Conservation (phyloP, 202 grass and related monocot species). For the Schoenoplectus triqueter region DNA sequence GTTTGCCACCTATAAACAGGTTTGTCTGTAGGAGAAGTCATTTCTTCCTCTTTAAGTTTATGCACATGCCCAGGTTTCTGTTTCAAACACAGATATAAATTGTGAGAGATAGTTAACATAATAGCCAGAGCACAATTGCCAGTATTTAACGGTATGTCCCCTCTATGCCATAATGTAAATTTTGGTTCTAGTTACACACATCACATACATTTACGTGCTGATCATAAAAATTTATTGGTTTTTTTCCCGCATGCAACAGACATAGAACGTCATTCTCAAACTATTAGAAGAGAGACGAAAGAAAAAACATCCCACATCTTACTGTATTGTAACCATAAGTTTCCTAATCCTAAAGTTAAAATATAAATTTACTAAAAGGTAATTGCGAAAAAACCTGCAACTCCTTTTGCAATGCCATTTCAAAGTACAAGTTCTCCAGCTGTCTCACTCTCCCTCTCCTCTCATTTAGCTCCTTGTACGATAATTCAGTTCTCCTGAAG, state of each 20-base stretch:
- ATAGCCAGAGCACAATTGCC: conserved; percentile 13
- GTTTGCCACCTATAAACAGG: conserved; percentile 84
- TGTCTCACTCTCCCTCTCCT: conserved; percentile 72
- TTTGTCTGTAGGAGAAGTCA: conserved; percentile 45
- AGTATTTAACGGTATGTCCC: conserved; percentile 25
- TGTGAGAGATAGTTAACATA: not conserved
- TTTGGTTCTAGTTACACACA: not conserved
- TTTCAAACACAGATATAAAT: conserved; percentile 38
- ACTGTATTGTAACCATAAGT: not conserved
- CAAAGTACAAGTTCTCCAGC: conserved; percentile 80
- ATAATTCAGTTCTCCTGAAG: conserved; percentile 64
- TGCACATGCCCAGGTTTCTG: conserved; percentile 88
- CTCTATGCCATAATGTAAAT: not conserved
- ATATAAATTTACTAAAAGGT: not conserved
- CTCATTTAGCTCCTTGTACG: conserved; percentile 81
- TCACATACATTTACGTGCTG: too few relatives aligned
- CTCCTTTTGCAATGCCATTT: conserved; percentile 94
- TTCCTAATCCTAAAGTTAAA: not conserved
- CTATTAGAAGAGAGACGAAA: conserved; percentile 6
- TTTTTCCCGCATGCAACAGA: not conserved
- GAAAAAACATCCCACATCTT: not conserved
- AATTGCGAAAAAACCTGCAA: conserved; percentile 54
- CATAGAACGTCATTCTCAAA: conserved; percentile 8
- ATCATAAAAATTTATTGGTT: not conserved
- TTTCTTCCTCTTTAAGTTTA: conserved; percentile 76